Evolutionary conservation across 2,329 filamentous ascomycete genomes (phyloP).

Genomic region (Thelonectria discophora): DNA sequence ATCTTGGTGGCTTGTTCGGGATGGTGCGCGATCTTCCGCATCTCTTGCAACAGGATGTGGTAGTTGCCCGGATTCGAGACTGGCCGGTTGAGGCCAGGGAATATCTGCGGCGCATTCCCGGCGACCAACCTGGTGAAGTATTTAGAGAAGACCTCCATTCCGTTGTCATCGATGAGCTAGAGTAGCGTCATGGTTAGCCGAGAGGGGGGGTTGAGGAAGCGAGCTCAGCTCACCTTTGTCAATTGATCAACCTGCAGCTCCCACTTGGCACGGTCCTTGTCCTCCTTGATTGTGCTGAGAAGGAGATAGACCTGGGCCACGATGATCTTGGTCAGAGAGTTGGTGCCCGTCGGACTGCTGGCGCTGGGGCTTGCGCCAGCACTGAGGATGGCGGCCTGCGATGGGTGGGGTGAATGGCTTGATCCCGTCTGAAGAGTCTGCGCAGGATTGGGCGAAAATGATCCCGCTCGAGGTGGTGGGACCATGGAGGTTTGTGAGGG

Average conservation of each 20-base stretch:
- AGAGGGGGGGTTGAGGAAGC: neutral
- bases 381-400: conserved; percentile 65
- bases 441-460: conserved; percentile 69
- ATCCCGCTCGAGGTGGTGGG: conserved; percentile 69
- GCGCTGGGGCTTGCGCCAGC: conserved; percentile 69
- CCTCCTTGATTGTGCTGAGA: conserved; percentile 93
- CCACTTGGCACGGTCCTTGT: conserved; percentile 90
- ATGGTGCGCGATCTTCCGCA: conserved; percentile 85
- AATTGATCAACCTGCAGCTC: conserved; percentile 91
- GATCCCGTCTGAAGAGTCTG: conserved; percentile 65
- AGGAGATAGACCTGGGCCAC: conserved; percentile 95
- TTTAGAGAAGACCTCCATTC: conserved; percentile 98
- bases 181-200: conserved; percentile 32
- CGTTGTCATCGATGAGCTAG: conserved; percentile 94
- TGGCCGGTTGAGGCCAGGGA: conserved; percentile 78
- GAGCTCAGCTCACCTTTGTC: conserved; percentile 73
- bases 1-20: conserved; percentile 87
- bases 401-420: conserved; percentile 65
- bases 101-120: conserved; percentile 91
- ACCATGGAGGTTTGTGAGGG: conserved; percentile 61
- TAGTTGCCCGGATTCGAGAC: conserved; percentile 83
- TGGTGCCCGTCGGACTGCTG: conserved; percentile 69
- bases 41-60: conserved; percentile 80
- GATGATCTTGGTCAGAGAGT: conserved; percentile 87
- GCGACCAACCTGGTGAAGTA: conserved; percentile 93